These are phyloP conservation scores for Pseudocercospora musae DNA, from an alignment of 2,329 filamentous ascomycete species.

Conservation along the genomic window DNA sequence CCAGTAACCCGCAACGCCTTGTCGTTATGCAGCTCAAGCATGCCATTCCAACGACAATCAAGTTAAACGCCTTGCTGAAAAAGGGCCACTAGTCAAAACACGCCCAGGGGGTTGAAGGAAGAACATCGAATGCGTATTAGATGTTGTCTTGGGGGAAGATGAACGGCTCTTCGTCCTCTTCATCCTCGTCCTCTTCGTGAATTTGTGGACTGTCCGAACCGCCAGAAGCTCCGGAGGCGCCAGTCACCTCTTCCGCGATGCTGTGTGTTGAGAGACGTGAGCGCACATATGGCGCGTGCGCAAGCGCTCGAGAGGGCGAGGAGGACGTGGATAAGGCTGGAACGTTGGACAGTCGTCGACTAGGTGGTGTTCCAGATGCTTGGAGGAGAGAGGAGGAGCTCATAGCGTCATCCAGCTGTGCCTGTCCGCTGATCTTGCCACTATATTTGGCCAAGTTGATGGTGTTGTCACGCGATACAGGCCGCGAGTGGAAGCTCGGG, in stretches of 20 bases:
- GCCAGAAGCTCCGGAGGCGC: conserved; percentile 25
- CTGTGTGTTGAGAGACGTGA: conserved; percentile 91
- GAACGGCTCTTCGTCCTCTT: conserved; percentile 31
- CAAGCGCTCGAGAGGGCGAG: conserved; percentile 80
- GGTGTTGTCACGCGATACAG: conserved; percentile 54
- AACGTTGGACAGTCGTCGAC: conserved; percentile 67
- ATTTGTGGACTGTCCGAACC: conserved; percentile 23
- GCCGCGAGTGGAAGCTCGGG: conserved; percentile 65
- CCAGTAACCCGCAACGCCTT: background rate
- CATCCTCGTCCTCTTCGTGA: conserved; percentile 23
- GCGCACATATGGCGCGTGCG: conserved; percentile 89
- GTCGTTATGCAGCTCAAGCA: background rate
- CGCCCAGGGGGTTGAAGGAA: background rate
- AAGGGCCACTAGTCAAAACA: background rate
- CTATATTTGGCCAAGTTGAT: conserved; percentile 65
- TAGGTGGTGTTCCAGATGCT: conserved; percentile 72
- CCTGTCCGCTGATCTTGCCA: conserved; percentile 78
- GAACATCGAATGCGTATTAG: conserved; percentile 4
- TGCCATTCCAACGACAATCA: background rate
- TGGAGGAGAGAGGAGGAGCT: conserved; percentile 84
- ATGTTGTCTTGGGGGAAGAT: conserved; percentile 28
- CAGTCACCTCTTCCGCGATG: conserved; percentile 58
- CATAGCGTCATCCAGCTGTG: conserved; percentile 83
- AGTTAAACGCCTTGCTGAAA: conserved; percentile 10
- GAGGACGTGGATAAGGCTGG: conserved; percentile 74